Evolutionary conservation across 108 stramenopile species (phyloP), one percentile per base, ranked within the genome.

Genomic region (Cylindrotheca closterium): DNA sequence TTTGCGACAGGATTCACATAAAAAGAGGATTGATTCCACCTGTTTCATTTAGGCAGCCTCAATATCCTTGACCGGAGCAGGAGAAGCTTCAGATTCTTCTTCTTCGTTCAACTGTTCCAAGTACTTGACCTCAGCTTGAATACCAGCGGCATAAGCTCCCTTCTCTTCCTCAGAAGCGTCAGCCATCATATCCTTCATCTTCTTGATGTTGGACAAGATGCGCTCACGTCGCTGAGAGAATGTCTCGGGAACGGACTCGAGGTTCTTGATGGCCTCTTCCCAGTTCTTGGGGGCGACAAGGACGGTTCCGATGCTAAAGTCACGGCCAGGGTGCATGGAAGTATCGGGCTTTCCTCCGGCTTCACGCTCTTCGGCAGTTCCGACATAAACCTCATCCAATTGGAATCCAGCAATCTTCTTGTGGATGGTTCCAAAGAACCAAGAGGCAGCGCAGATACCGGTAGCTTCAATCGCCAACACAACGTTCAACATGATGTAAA

Each of bases 401-500:
- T 81, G 74, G 63, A 77, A 79, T 47, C 75, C 80, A 26, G 71
- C 52, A 25, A 82, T 47, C 50, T 53, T 71, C 68, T 79, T 81
- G 26, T 75, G 64, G 30, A 79, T 47, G 8, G 37, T 21, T 7
- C 80, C 88, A 27, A 89, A 60, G 50, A 81, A 64, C 88, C 88
- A 89, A n/a, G 88, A 68, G 24, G 68, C 82, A 22, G 79, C 64
- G 59, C 80, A 84, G 53, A 85, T 72, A 23, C 87, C 87, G 30
- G 82, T 79, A 10, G 66, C 52, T 63, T 88, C 87, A 32, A 88
- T 46, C 54, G 60, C 31, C 29, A 88, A 57, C n/a, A 78, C 79
- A 0, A 79, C 24, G 29, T 60, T 66, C 7, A 88, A 48, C 28
- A 82, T 55, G 49, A 74, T n/a, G 60, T 85, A 84, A 10, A 78